Conservation (phyloP, 2,329 filamentous ascomycete species). For the Orbilia brochopaga region DNA sequence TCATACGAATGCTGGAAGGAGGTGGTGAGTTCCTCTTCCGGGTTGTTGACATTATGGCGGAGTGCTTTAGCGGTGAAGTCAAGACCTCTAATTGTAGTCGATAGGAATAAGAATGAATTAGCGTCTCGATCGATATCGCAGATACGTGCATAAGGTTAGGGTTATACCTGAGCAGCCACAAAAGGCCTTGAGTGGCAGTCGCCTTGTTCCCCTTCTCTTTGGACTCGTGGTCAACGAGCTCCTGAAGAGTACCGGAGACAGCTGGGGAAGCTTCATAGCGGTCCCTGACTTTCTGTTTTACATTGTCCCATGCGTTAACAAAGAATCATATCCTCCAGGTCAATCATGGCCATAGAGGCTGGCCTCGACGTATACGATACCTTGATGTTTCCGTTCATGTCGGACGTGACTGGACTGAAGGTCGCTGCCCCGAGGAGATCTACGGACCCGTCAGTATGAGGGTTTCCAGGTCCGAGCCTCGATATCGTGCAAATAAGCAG, state of each 20-base stretch:
- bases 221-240: constrained; percentile 83
- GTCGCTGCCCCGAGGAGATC: constrained; percentile 73
- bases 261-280: constrained; percentile 77
- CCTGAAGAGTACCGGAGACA: constrained; percentile 83
- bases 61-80: constrained; percentile 91
- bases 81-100: constrained; percentile 69
- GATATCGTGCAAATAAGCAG: too few species aligned
- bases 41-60: constrained; percentile 73
- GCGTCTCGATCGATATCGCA: constrained; percentile 53
- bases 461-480: neutral
- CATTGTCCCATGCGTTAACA: too few species aligned
- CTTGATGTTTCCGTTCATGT: constrained; percentile 91
- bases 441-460: constrained; percentile 55
- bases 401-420: constrained; percentile 87
- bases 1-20: constrained; percentile 89
- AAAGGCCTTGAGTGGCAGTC: constrained; percentile 81
- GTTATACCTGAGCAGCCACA: constrained; percentile 71
- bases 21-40: constrained; percentile 75
- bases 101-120: neutral
- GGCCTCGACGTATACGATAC: too few species aligned
- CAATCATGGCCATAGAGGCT: too few species aligned
- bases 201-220: constrained; percentile 77
- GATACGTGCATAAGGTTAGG: constrained; percentile 66
- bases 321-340: too few species aligned
- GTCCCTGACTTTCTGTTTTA: constrained; percentile 91